Evolutionary conservation across 2,329 filamentous ascomycete species (phyloP).

Genomic region (Colletotrichum phormii): DNA sequence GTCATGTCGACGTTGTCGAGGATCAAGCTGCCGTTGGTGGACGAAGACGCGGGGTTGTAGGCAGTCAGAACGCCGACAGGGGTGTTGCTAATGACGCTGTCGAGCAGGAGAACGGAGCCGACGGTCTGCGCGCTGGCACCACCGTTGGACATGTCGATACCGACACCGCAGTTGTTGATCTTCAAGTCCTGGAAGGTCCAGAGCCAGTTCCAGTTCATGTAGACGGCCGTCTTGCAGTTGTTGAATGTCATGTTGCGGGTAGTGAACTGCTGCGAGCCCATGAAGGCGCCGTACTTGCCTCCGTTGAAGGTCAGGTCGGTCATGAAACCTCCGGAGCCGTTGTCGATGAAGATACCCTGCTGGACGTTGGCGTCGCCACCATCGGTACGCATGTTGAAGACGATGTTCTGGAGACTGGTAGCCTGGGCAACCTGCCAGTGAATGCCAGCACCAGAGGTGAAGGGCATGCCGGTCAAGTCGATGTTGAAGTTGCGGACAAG

Average conservation of each 20-base stretch:
- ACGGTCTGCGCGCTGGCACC: constrained; percentile 76
- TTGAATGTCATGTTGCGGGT: constrained; percentile 85
- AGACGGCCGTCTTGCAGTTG: constrained; percentile 83
- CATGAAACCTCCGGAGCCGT: constrained; percentile 87
- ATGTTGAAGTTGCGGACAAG: constrained; percentile 86
- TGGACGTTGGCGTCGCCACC: constrained; percentile 73
- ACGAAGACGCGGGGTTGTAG: constrained; percentile 71
- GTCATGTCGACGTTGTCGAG: constrained; percentile 91
- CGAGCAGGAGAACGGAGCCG: constrained; percentile 85
- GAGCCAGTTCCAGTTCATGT: constrained; percentile 93
- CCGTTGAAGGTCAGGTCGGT: constrained; percentile 86
- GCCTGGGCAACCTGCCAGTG: constrained; percentile 91
- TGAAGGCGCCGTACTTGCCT: constrained; percentile 80
- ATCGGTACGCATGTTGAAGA: constrained; percentile 81
- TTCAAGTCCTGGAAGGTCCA: constrained; percentile 83
- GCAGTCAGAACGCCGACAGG: constrained; percentile 81
- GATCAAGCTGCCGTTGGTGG: constrained; percentile 84
- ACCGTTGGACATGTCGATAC: constrained; percentile 81
- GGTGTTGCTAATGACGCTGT: constrained; percentile 83
- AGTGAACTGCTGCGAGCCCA: constrained; percentile 90
- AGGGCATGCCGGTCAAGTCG: constrained; percentile 76
- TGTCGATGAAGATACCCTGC: constrained; percentile 86
- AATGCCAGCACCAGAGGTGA: constrained; percentile 74
- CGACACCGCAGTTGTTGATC: constrained; percentile 80
- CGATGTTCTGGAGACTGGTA: constrained; percentile 83